These are phyloP conservation scores for Aspergillus pseudonomiae DNA, from an alignment of 2,329 filamentous ascomycete species.

Conservation along the genomic window DNA sequence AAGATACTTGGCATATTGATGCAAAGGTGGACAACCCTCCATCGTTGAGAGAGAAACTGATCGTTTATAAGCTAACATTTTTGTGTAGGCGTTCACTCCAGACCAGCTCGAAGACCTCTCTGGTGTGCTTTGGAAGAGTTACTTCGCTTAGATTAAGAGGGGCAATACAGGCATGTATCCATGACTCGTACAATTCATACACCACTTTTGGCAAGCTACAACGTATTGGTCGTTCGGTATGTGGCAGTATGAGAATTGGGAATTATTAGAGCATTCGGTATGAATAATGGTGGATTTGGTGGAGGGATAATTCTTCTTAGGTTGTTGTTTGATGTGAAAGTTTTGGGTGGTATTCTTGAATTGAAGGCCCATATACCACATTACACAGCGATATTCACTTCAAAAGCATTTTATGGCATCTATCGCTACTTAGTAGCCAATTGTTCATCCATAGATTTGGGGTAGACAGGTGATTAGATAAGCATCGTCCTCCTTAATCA, in stretches of 20 bases:
- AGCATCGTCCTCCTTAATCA: constrained; percentile 8
- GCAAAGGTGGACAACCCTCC: constrained; percentile 73
- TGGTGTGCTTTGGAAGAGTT: constrained; percentile 98
- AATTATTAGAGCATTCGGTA: background rate
- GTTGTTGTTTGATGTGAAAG: background rate
- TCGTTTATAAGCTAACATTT: constrained; percentile 7
- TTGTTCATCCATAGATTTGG: no score
- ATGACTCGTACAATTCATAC: background rate
- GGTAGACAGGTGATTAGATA: background rate
- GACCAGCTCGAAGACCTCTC: constrained; percentile 95
- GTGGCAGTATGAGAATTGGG: background rate
- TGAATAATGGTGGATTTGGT: background rate
- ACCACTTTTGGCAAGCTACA: background rate
- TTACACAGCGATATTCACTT: background rate
- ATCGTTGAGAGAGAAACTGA: background rate
- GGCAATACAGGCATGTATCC: background rate
- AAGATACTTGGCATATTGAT: constrained; percentile 98
- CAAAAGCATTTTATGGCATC: background rate
- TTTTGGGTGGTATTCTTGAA: background rate
- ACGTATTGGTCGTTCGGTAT: background rate
- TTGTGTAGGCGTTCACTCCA: constrained; percentile 71
- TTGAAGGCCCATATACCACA: constrained; percentile 1
- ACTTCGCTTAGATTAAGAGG: constrained; percentile 71
- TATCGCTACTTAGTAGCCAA: background rate
- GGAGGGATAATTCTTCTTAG: background rate